Conservation (phyloP, 2,329 filamentous ascomycete species). For the Fonsecaea monophora region DNA sequence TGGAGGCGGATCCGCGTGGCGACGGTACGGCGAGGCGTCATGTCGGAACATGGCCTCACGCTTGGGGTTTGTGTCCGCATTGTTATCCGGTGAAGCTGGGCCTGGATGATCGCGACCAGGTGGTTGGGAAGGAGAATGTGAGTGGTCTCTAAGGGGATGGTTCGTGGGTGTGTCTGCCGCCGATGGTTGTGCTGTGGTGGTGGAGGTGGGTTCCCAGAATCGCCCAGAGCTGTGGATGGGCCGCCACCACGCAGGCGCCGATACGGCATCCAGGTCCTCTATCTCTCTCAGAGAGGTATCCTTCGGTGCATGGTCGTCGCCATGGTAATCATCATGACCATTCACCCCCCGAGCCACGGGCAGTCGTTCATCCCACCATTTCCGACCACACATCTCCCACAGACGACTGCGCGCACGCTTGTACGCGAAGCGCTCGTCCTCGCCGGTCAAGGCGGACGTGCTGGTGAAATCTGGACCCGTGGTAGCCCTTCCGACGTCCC, state of each 20-base stretch:
- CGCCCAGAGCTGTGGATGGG: constrained; percentile 69
- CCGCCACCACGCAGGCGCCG: constrained; percentile 68
- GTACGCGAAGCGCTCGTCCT: constrained; percentile 82
- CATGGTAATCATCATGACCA: not conserved
- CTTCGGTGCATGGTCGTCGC: not conserved
- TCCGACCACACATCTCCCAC: constrained; percentile 78
- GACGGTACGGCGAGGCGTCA: constrained; percentile 55
- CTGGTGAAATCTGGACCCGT: constrained; percentile 67
- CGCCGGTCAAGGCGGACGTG: constrained; percentile 73
- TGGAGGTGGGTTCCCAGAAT: constrained; percentile 64
- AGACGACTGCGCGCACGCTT: constrained; percentile 77
- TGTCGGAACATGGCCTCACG: constrained; percentile 48
- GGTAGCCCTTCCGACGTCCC: constrained; percentile 9
- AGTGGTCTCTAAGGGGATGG: not conserved
- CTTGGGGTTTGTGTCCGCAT: not conserved
- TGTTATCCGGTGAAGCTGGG: not conserved
- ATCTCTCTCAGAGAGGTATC: not conserved
- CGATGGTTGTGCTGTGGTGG: not conserved
- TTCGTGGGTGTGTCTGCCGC: not conserved
- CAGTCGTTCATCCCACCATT: constrained; percentile 69
- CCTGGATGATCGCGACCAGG: no score
- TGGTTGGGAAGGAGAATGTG: no score
- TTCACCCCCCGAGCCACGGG: not conserved
- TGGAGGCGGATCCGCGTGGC: constrained; percentile 54
- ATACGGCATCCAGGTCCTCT: constrained; percentile 37